A percentile compares a stretch with the other conserved stretches of the same genome.
These are phyloP conservation scores for Fraxinus quadrangulata DNA, from an alignment of 257 asterid species.

Conservation along the genomic window DNA sequence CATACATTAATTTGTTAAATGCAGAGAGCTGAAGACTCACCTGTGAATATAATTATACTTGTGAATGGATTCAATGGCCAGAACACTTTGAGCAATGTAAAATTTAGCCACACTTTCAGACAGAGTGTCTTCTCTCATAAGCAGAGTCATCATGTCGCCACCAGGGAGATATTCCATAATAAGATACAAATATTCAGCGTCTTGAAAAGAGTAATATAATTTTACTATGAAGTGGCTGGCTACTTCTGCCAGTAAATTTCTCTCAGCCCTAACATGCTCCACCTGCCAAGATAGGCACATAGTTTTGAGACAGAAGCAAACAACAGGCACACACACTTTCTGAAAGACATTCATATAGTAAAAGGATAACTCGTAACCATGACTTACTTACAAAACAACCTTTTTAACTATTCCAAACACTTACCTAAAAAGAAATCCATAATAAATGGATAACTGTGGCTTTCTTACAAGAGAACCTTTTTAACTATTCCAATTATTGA, in stretches of 20 bases:
- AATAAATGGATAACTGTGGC: conserved; percentile 5
- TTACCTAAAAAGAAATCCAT: not conserved
- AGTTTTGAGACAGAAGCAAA: conserved; percentile 18
- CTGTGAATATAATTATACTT: conserved; percentile 92
- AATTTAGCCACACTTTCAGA: conserved; percentile 85
- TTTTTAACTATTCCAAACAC: not conserved
- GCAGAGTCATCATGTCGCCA: conserved; percentile 97
- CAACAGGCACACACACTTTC: conserved; percentile 3
- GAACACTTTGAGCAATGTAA: conserved; percentile 88
- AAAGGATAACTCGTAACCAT: not conserved
- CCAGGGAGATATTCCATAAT: conserved; percentile 99
- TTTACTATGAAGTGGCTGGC: conserved; percentile 95
- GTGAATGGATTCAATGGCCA: conserved; percentile 96
- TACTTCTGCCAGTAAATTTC: conserved; percentile 92
- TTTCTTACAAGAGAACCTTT: not conserved
- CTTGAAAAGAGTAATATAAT: conserved; percentile 91
- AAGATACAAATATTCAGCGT: conserved; percentile 84
- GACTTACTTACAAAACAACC: not conserved
- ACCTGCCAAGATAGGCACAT: conserved; percentile 48
- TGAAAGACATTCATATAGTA: not conserved
- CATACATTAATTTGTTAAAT: conserved; percentile 15
- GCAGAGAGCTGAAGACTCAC: conserved; percentile 37
- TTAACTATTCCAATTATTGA: conserved; percentile 11
- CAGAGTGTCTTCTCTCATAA: conserved; percentile 89
- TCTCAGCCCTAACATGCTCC: conserved; percentile 96